A percentile compares a stretch with the other conserved stretches of the same genome.
Evolutionary conservation across 768 basidiomycete species (phyloP).

Genomic region (Amanita thiersii): DNA sequence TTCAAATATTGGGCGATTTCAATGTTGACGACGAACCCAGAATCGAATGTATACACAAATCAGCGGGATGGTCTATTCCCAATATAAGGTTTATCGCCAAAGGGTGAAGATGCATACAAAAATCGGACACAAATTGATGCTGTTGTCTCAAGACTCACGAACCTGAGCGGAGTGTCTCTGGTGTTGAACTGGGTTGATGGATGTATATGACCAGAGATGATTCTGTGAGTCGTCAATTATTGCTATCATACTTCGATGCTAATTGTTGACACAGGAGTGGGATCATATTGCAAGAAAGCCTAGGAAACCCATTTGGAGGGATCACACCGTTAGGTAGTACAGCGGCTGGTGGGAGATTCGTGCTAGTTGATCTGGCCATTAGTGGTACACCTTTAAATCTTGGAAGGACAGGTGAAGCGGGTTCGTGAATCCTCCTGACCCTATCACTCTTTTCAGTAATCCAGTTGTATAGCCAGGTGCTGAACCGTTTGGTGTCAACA

Average conservation of each 20-base stretch:
- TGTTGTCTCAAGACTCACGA: slow-evolving; percentile 31
- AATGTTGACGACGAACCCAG: slow-evolving; percentile 8
- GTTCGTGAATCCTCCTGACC: slow-evolving; percentile 30
- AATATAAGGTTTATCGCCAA: slow-evolving; percentile 7
- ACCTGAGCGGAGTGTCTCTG: slow-evolving; percentile 72
- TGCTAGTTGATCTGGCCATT: slow-evolving; percentile 57
- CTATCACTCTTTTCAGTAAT: slow-evolving; percentile 11
- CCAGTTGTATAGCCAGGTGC: slow-evolving; percentile 65
- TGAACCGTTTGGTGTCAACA: slow-evolving; percentile 90
- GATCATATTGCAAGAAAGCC: slow-evolving; percentile 62
- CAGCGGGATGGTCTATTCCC: slow-evolving; percentile 17
- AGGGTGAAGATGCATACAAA: slow-evolving; percentile 45
- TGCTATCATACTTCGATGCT: not conserved
- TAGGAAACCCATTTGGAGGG: slow-evolving; percentile 52
- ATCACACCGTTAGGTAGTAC: slow-evolving; percentile 46
- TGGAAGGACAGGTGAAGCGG: slow-evolving; percentile 76
- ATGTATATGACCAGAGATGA: slow-evolving; percentile 71
- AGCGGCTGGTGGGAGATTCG: slow-evolving; percentile 46
- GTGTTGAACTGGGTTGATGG: slow-evolving; percentile 70
- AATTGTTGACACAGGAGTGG: slow-evolving; percentile 46
- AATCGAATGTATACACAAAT: slow-evolving; percentile 14
- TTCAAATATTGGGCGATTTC: not conserved
- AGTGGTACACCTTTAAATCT: slow-evolving; percentile 80
- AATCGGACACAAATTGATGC: slow-evolving; percentile 21
- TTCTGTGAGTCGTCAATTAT: slow-evolving; percentile 36